Evolutionary conservation across 2,329 filamentous ascomycete genomes (phyloP), one percentile per base, ranked within the genome.

Genomic region (Epichloe typhina): DNA sequence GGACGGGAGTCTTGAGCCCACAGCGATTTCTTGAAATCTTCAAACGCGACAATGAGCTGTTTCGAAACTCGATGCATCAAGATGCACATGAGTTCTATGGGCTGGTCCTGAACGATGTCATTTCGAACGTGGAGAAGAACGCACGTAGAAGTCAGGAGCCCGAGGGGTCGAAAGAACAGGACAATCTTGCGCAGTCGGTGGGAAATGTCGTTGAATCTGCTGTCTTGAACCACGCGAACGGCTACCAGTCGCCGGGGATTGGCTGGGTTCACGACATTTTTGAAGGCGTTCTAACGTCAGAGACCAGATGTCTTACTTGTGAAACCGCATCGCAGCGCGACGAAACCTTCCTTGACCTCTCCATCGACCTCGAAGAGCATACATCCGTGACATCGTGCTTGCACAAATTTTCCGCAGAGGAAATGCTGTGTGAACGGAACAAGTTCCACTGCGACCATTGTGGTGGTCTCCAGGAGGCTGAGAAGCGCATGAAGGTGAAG

Each of bases 401-500:
- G 56, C 80, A 88, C 53, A 95, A 96, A 61, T 98, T 98, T 62
- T 98, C 93, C 0, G 89, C 93, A 44, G 93, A 97, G 61, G 93
- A 98, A 67, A 96, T 97, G 88, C 77, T 98, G 52, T 97, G 93
- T 63, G 93, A 98, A 70, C 80, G 90, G 54, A 97, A 98, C 72
- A 98, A 98, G 64, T 98, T 98, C 58, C 91, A 98, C 64, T 98
- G 93, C 69, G 93, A 98, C 65, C 90, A 90, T 60, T 98, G 93
- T 59, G 93, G 93, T 49, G 93, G 93, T 3, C 72, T 98, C 50
- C 93, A 98, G 67, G 93, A 98, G 69, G 93, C 93, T 0, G 93
- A 98, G 67, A 98, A 97, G 73, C 81, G 93, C 56, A 98, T 98
- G 93, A 98, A 97, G 73, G 91, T 98, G 59, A 97, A 98, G 72